Conservation (phyloP, 768 basidiomycete genomes). For the Nevesoporus exiguus region DNA sequence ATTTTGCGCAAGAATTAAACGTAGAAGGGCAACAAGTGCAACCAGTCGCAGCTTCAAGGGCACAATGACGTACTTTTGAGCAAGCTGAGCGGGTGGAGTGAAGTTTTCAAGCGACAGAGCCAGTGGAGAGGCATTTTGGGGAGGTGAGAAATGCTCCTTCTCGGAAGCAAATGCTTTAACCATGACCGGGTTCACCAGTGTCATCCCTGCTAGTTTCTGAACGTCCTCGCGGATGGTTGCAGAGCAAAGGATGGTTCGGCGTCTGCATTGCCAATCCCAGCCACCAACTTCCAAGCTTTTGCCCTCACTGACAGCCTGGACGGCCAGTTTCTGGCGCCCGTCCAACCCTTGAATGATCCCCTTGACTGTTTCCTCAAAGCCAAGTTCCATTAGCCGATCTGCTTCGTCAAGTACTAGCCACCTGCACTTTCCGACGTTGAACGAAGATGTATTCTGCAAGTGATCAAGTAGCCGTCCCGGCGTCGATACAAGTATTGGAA, state of each 20-base stretch:
- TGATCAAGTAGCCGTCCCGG: constrained; percentile 96
- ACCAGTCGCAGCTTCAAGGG: constrained; percentile 96
- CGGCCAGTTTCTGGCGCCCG: constrained; percentile 71
- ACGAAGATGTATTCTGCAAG: constrained; percentile 90
- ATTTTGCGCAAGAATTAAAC: constrained; percentile 69
- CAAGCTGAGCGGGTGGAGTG: constrained; percentile 90
- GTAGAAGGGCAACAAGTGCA: constrained; percentile 79
- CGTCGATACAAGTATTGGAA: constrained; percentile 93
- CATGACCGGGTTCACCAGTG: constrained; percentile 75
- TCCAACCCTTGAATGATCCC: constrained; percentile 88
- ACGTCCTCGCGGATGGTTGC: constrained; percentile 96
- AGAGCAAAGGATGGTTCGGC: constrained; percentile 91
- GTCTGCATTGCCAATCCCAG: constrained; percentile 76
- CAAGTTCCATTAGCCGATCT: constrained; percentile 95
- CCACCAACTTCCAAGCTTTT: constrained; percentile 72
- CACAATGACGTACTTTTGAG: constrained; percentile 85
- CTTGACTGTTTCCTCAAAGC: constrained; percentile 93
- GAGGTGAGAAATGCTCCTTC: constrained; percentile 13
- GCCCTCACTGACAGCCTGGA: constrained; percentile 61
- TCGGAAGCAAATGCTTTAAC: constrained; percentile 69
- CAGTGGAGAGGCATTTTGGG: constrained; percentile 12
- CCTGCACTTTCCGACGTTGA: constrained; percentile 89
- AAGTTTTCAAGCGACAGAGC: constrained; percentile 53
- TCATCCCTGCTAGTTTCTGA: constrained; percentile 84
- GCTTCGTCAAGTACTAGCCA: constrained; percentile 98